Evolutionary conservation across 2,329 filamentous ascomycete genomes (phyloP).

Genomic region (Aspergillus viridinutans): DNA sequence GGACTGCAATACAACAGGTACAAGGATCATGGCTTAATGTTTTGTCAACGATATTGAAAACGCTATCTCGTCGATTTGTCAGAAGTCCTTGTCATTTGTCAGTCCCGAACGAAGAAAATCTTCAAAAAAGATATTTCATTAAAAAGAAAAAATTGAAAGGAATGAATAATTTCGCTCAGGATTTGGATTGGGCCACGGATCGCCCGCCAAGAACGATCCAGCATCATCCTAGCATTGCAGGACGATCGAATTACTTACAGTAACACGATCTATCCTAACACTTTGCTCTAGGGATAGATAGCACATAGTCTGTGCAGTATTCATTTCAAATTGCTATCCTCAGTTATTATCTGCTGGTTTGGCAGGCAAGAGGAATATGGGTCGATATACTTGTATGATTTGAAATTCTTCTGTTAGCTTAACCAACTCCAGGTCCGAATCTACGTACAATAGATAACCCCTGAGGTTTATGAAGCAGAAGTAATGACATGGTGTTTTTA

Average conservation of each 20-base stretch:
- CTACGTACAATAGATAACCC: background rate
- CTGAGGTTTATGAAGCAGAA: background rate
- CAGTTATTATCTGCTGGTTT: background rate
- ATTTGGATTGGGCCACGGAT: constrained; percentile 4
- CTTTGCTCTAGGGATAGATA: constrained; percentile 4
- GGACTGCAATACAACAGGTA: background rate
- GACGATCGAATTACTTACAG: constrained; percentile 24
- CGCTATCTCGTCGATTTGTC: background rate
- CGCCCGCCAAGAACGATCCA: constrained; percentile 11
- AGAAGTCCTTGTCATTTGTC: background rate
- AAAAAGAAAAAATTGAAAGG: background rate
- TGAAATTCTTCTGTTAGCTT: background rate
- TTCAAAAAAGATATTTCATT: background rate
- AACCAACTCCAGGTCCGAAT: background rate
- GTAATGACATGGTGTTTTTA: background rate
- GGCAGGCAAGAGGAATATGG: too few relatives aligned
- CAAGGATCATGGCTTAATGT: too few relatives aligned
- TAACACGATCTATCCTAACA: constrained; percentile 18
- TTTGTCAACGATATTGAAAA: too few relatives aligned
- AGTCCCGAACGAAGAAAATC: background rate
- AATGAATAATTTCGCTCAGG: background rate
- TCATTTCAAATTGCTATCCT: background rate
- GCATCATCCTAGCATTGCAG: constrained; percentile 19
- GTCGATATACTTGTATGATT: background rate
- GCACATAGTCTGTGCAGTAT: background rate